phyloP scores from a whole-genome alignment of 179 eudicot species.

The Patellifolia procumbens region DNA sequence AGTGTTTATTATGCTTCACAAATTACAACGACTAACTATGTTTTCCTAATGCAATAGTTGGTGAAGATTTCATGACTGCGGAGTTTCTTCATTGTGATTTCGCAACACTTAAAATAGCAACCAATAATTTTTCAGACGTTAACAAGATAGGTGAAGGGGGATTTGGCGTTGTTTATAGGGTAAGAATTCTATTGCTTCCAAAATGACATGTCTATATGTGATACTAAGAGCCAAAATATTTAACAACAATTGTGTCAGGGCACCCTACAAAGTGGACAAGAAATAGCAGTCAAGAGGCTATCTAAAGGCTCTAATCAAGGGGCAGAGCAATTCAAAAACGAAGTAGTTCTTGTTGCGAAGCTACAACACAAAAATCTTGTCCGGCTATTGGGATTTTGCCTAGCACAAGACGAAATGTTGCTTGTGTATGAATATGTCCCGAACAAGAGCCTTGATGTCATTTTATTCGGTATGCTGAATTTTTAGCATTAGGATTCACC shows the following conservation, averaged over 20 bases:
- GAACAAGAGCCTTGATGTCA: neutral
- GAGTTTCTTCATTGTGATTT: neutral
- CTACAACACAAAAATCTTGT: constrained; percentile 11
- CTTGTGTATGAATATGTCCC: constrained; percentile 2
- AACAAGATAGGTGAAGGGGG: neutral
- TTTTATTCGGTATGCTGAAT: neutral
- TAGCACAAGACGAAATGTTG: neutral
- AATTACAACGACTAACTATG: neutral
- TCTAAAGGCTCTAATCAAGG: neutral
- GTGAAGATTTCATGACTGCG: neutral
- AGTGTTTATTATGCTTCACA: neutral
- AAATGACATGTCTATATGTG: neutral
- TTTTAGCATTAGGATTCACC: neutral
- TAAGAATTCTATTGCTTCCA: neutral
- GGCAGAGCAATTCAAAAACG: neutral
- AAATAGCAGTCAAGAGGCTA: constrained; percentile 4
- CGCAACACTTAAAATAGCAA: neutral
- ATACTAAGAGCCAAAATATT: neutral
- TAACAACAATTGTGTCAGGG: neutral
- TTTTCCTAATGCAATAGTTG: neutral
- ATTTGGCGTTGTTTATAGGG: neutral
- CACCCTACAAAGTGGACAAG: neutral
- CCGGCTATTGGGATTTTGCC: neutral
- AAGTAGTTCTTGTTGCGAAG: neutral
- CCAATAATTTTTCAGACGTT: neutral